Evolutionary conservation across 495 filamentous ascomycete species (phyloP), one percentile per base, ranked within the genome.

Genomic region (Patellaria atrata): DNA sequence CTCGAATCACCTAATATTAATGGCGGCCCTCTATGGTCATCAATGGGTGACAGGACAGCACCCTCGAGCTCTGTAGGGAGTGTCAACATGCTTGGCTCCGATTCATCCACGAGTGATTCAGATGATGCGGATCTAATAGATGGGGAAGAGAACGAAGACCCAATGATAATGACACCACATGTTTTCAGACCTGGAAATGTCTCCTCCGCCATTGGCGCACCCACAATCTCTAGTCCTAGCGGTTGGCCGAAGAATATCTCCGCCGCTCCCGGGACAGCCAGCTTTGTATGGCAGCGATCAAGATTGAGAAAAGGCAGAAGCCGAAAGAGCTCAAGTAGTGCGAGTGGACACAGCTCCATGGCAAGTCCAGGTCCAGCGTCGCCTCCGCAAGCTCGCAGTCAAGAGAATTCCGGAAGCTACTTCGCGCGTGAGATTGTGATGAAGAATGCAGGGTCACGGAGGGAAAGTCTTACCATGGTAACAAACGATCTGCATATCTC

Each of bases 61-160:
- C 68, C 85, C 22, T 85, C 82, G n/a, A 82, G 81, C 55, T 93
- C 82, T 1, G 58, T 91, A 7, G 82, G 83, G 0, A 92, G 82
- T 48, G 68, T 83, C 16, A 80, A 78, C 45, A 81, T 86, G 64
- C 59, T 85, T 39, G 71, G 70, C 15, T 81, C 76, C 0, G 82
- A 86, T 37, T 78, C 77, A n/a, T 79, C 76, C 22, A 67, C 63
- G 36, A 82, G 75, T 32, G 75, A 71, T 33, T 80, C 78, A 0
- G 79, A 73, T 30, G 75, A 81, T 11, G 80, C 83, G 38, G 82
- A 83, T 46, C 58, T 68, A 4, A 85, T 89, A 75, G 82, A 77
- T 30, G 68, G 67, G 17, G 68, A 78, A 30, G 82, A 92, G 41
- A 73, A 77, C 44, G 81, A 89, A 26, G 82, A 92, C 36, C 63